phyloP scores from a whole-genome alignment of 192 early-diverging fungal species.

The Backusella circina region DNA sequence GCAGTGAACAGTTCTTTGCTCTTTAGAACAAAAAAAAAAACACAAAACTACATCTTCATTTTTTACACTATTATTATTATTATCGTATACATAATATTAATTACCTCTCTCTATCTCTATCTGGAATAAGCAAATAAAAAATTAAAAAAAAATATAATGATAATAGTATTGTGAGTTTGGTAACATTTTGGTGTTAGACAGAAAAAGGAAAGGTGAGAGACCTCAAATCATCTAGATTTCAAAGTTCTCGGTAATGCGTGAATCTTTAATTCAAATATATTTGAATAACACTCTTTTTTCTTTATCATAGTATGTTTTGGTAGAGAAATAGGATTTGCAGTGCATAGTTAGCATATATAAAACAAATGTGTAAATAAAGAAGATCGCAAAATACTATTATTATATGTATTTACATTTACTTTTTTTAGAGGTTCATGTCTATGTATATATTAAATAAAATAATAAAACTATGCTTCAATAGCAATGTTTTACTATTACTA shows the following conservation, averaged over 20 bases:
- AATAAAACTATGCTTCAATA: background rate
- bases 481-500: background rate
- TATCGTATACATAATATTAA: background rate
- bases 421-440: background rate
- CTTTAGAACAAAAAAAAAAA: slow-evolving; percentile 23
- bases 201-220: background rate
- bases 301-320: background rate
- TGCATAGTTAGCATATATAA: background rate
- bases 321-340: background rate
- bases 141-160: background rate
- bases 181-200: background rate
- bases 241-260: background rate
- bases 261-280: background rate
- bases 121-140: no score
- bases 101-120: no score
- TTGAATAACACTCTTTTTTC: background rate
- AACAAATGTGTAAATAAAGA: background rate
- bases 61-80: background rate
- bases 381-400: background rate
- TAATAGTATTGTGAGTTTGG: background rate
- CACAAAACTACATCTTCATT: background rate
- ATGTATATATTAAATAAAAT: background rate
- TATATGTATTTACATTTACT: background rate
- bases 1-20: slow-evolving; percentile 50
- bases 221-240: background rate